These are phyloP conservation scores for Plasmodium fragile DNA, from an alignment of 169 alveolate genomes.

Conservation along the genomic window DNA sequence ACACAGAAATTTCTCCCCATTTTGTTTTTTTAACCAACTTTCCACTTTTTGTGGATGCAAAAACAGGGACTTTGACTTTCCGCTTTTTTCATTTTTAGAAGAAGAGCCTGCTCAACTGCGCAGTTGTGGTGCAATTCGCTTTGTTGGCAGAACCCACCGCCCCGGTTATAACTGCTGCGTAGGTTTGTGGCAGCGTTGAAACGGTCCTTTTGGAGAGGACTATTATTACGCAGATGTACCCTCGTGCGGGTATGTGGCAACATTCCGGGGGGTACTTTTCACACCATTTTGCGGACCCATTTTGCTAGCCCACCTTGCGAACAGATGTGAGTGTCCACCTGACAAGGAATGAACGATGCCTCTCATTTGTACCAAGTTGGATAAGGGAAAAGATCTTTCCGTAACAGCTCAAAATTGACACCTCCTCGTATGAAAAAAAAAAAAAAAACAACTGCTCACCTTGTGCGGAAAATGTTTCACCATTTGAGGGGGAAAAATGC, in stretches of 20 bases:
- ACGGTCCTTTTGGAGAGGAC: not conserved
- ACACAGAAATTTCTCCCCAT: not conserved
- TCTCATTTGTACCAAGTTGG: not conserved
- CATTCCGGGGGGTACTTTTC: not conserved
- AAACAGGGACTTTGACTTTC: not conserved
- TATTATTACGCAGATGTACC: not conserved
- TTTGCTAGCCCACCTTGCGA: not conserved
- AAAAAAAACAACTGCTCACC: not conserved
- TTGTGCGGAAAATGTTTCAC: slow-evolving; percentile 21
- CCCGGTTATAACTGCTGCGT: not conserved
- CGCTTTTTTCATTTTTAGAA: not conserved
- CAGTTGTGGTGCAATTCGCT: not conserved
- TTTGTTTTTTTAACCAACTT: too few relatives aligned
- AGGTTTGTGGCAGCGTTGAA: not conserved
- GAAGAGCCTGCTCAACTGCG: not conserved
- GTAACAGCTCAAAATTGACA: not conserved
- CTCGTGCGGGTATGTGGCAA: not conserved
- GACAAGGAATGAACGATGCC: not conserved
- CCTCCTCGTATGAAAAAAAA: not conserved
- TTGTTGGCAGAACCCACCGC: not conserved
- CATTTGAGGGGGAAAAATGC: slow-evolving; percentile 10
- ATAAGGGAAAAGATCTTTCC: not conserved
- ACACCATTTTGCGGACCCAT: too few relatives aligned
- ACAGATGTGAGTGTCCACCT: not conserved
- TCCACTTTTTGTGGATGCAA: not conserved